A percentile compares a stretch with the other conserved stretches of the same genome.
phyloP scores from a whole-genome alignment of 2,329 filamentous ascomycete genomes.

The Fusarium anguioides region DNA sequence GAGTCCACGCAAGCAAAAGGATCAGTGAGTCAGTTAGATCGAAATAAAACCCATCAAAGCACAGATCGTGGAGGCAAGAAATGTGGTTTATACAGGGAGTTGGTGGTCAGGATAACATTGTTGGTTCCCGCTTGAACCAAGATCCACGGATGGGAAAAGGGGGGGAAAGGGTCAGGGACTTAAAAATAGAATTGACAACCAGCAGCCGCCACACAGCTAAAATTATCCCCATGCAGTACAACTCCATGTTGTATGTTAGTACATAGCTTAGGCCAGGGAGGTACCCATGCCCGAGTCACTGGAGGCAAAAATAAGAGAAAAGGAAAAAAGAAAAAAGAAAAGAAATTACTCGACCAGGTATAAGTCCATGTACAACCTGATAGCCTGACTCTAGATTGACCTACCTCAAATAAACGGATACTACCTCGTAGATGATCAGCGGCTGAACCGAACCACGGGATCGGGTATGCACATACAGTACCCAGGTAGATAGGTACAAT shows the following conservation, averaged over 20 bases:
- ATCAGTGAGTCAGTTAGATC: neutral
- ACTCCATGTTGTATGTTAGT: neutral
- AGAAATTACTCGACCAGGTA: slow-evolving; percentile 11
- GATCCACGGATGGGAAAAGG: neutral
- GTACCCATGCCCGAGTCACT: no score
- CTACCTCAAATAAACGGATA: neutral
- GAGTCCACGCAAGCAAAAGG: slow-evolving; percentile 19
- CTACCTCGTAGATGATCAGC: slow-evolving; percentile 18
- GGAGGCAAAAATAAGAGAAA: no score
- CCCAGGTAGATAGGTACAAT: slow-evolving; percentile 4
- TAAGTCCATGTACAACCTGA: neutral
- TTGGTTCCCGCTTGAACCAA: neutral
- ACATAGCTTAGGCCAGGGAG: no score
- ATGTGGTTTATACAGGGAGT: neutral
- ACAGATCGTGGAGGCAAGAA: neutral
- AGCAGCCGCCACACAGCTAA: slow-evolving; percentile 24
- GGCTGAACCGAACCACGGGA: slow-evolving; percentile 26
- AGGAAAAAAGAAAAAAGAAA: no score
- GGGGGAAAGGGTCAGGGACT: neutral
- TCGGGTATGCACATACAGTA: slow-evolving; percentile 16
- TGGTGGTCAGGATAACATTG: neutral
- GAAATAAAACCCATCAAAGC: neutral
- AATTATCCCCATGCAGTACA: slow-evolving; percentile 19
- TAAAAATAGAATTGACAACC: slow-evolving; percentile 28
- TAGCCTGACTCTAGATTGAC: slow-evolving; percentile 7